Evolutionary conservation across 345 rosid species (phyloP).

Genomic region (Noccaea bulbosa): DNA sequence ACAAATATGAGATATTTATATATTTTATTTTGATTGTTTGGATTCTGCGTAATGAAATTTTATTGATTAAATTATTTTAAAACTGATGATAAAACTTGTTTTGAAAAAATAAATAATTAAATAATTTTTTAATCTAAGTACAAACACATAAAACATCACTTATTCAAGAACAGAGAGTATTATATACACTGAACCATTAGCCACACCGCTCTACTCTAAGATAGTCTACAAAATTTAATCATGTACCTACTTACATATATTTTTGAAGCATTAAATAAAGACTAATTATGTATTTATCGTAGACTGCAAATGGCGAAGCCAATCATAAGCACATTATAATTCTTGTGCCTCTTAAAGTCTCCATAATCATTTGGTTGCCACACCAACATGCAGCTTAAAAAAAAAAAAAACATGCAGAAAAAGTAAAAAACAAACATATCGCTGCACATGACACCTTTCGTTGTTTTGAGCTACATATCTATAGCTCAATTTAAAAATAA

Average conservation of each 20-base stretch:
- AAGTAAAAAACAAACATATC: background rate
- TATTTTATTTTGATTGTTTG: too few relatives aligned
- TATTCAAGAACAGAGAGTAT: too few relatives aligned
- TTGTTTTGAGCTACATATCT: background rate
- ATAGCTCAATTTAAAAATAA: background rate
- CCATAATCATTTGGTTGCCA: slow-evolving; percentile 34
- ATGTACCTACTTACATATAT: background rate
- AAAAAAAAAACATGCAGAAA: too few relatives aligned
- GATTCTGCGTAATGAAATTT: too few relatives aligned
- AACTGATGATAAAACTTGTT: too few relatives aligned
- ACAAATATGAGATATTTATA: too few relatives aligned
- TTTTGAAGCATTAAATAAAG: background rate
- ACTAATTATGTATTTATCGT: slow-evolving; percentile 1
- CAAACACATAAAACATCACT: too few relatives aligned
- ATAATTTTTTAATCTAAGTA: too few relatives aligned
- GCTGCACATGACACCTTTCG: slow-evolving; percentile 6
- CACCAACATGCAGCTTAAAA: slow-evolving; percentile 29
- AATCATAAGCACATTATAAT: slow-evolving; percentile 35
- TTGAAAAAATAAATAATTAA: too few relatives aligned
- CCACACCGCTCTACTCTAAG: background rate
- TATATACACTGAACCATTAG: background rate
- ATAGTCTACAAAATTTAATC: background rate
- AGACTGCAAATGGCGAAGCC: slow-evolving; percentile 36
- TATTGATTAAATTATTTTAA: too few relatives aligned
- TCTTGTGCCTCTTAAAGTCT: slow-evolving; percentile 24